Evolutionary conservation across 2,329 filamentous ascomycete genomes (phyloP), one percentile per base, ranked within the genome.

Genomic region (Pestalotiopsis sp.): DNA sequence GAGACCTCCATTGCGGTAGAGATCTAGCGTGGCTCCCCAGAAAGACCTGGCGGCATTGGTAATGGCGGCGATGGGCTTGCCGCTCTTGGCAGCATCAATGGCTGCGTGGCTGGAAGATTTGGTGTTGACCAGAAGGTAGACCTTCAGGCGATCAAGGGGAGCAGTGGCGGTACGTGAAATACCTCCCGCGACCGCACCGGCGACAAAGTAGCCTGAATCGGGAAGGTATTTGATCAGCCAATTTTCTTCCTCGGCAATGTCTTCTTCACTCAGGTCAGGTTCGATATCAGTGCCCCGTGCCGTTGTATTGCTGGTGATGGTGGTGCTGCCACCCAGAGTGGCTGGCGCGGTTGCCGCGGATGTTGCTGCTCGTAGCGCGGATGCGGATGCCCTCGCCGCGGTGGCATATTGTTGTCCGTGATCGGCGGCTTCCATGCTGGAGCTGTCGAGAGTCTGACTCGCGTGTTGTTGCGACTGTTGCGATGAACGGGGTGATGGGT

Each of bases 201-300:
- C 96, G 83, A 97, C 83, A 82, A 98, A 99, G 84, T 98, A 99
- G 88, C 96, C 96, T 97, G 92, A 87, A 90, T 94, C 89, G 81
- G 93, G 93, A 81, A 94, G 85, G 86, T 92, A 87, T 80, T 86
- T 84, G 80, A 88, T 90, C 85, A 91, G 88, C 84, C 80, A 84
- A 79, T 79, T 80, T 80, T 84, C 27, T 31, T 31, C 85, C 80
- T 79, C 75, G 70, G 70, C 73, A 74, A 77, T 77, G 70, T 75
- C 73, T 76, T 76, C 76, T 69, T 78, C 76, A 77, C 77, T 77
- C 72, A 78, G 77, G 75, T 69, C 72, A 75, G 72, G 63, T 75
- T 77, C 72, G 73, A 73, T 75, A 72, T 75, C 71, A 73, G 69
- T 66, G 72, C 71, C 72, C 71, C 74, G 70, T 69, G 70, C 69